Evolutionary conservation across 1,284 basidiomycete species (phyloP).

Genomic region (Puccinia horiana): DNA sequence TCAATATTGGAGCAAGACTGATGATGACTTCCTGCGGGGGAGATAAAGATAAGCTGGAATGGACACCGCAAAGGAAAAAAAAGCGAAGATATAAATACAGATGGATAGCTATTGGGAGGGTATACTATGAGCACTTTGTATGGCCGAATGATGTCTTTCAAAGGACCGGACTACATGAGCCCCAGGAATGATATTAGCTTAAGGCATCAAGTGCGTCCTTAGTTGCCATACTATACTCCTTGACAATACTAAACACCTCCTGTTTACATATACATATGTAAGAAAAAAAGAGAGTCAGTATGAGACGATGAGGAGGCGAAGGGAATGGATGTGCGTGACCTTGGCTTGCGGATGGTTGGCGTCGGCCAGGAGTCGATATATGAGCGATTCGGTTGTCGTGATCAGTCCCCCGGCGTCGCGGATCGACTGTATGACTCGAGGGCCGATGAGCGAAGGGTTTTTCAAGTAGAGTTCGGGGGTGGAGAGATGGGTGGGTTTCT

Average conservation of each 20-base stretch:
- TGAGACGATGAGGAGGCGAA: neutral
- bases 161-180: too few species aligned
- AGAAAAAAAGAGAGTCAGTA: neutral
- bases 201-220: neutral
- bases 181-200: too few species aligned
- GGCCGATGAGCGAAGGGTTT: too few species aligned
- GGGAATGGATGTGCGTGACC: neutral
- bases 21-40: too few species aligned
- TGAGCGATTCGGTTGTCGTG: constrained; percentile 21
- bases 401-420: constrained; percentile 1
- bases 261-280: neutral
- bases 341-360: constrained; percentile 28
- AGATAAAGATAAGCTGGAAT: too few species aligned
- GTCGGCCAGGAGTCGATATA: constrained; percentile 6
- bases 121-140: too few species aligned
- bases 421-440: neutral
- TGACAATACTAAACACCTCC: constrained; percentile 13
- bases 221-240: constrained; percentile 4
- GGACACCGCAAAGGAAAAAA: too few species aligned
- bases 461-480: neutral
- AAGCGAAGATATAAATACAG: too few species aligned
- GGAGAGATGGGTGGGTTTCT: neutral
- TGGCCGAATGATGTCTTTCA: too few species aligned
- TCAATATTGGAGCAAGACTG: too few species aligned
- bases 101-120: too few species aligned